Base-by-base conservation (phyloP, 1,139 yeast species). In the Candida smagusa region DNA sequence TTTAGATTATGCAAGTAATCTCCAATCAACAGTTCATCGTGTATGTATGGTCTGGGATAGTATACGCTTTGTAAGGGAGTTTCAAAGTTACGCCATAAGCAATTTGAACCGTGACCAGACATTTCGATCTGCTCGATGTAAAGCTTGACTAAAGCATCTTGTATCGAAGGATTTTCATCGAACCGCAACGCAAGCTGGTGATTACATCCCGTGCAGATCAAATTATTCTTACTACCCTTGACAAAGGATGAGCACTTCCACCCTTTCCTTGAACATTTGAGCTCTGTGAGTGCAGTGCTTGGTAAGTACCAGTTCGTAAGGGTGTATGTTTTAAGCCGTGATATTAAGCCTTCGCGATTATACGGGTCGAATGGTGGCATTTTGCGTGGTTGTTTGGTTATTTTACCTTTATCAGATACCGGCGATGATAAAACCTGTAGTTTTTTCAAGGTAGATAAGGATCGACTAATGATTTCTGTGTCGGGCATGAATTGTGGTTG, bases 251-350 rank as follows among this genome's bases (percentile, higher is more conserved):
- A 51, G 42, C 73, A 67, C 43, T 54, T 55, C 76, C 76, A 70
- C 3, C 76, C 76, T 37, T 65, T 61, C 35, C 63, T 46, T 7
- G 72, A 68, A 51, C 74, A 68, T 31, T 50, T 56, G 21, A 69
- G 53, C 44, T 68, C 74, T 32, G 50, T 61, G 24, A 69, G 43
- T 2, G 24, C 39, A 28, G 22, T 22, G 5, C 44, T 38, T 0
- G 72, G 72, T 1, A 64, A 39, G 26, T 38, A 43, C 74, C 74
- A 69, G 48, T 65, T 67, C 38, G 68, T 45, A 1, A 63, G 56
- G 7, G 57, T 58, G 46, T 48, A 69, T 2, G 69, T 53, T 5
- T 48, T 34, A 12, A 69, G 44, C 35, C 75, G 47, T 2, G 46
- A 41, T 11, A 68, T 42, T n/a, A 69, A 52, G 11, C 40, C 45